phyloP scores from a whole-genome alignment of 2,329 filamentous ascomycete species.

The Fusarium abutilonis region DNA sequence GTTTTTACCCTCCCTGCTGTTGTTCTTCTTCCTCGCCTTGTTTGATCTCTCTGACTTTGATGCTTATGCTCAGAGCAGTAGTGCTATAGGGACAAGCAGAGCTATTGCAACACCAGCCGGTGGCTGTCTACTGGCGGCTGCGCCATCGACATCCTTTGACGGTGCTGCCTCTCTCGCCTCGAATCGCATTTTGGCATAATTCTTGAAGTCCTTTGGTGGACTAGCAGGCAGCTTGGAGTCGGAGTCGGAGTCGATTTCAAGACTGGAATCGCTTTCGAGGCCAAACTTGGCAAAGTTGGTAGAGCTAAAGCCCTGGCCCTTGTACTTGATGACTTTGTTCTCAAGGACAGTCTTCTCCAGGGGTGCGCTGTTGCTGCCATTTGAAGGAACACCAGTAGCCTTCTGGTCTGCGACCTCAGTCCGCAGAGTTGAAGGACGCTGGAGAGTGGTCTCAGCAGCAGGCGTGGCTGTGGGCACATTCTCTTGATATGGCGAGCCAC shows the following conservation, averaged over 20 bases:
- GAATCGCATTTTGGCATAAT: slow-evolving; percentile 21
- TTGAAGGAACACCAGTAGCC: slow-evolving; percentile 20
- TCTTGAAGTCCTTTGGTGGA: slow-evolving; percentile 6
- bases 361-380: background rate
- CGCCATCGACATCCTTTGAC: slow-evolving; percentile 16
- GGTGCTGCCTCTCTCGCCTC: slow-evolving; percentile 9
- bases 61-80: slow-evolving; percentile 19
- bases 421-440: slow-evolving; percentile 29
- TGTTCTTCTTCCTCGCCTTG: background rate
- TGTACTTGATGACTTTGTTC: slow-evolving; percentile 25
- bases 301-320: background rate
- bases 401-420: slow-evolving; percentile 23
- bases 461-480: slow-evolving; percentile 20
- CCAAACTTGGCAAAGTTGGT: slow-evolving; percentile 21
- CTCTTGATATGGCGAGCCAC: slow-evolving; percentile 35
- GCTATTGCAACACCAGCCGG: slow-evolving; percentile 13
- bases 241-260: background rate
- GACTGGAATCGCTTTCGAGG: slow-evolving; percentile 4
- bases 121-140: slow-evolving; percentile 11
- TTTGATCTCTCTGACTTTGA: background rate
- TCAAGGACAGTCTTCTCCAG: slow-evolving; percentile 32
- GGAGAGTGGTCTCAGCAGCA: slow-evolving; percentile 4
- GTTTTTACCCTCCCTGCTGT: background rate
- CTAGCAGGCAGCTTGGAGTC: background rate
- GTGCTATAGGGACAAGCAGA: slow-evolving; percentile 28